phyloP scores from a whole-genome alignment of 768 basidiomycete genomes.

The Coprinellus aureogranulatus region DNA sequence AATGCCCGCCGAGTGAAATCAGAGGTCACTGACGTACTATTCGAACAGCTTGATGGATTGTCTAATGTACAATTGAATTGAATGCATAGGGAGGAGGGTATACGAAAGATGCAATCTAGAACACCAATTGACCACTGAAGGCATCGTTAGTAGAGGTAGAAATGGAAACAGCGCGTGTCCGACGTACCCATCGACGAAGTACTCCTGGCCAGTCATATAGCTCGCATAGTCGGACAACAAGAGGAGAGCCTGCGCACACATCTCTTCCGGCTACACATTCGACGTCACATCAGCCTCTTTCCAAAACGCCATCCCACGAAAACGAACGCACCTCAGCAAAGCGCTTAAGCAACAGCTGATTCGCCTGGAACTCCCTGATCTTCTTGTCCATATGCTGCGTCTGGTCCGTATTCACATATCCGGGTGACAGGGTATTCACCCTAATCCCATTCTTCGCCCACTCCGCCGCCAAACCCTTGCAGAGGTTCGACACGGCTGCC shows the following conservation, averaged over 20 bases:
- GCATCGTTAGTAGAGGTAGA: too few species aligned
- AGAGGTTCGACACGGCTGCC: constrained; percentile 57
- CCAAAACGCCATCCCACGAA: too few species aligned
- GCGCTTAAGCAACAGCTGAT: constrained; percentile 49
- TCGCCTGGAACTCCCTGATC: constrained; percentile 47
- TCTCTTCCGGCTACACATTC: constrained; percentile 56
- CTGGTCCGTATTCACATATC: constrained; percentile 63
- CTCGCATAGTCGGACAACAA: constrained; percentile 50
- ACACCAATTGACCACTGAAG: too few species aligned
- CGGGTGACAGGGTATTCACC: constrained; percentile 62
- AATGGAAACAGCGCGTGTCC: too few species aligned
- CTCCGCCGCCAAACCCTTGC: constrained; percentile 60
- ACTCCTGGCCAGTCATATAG: constrained; percentile 60
- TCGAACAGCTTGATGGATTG: too few species aligned
- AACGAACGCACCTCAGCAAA: constrained; percentile 55
- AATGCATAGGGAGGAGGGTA: too few species aligned
- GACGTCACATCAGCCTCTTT: too few species aligned
- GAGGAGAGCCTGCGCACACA: constrained; percentile 52
- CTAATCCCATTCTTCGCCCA: constrained; percentile 55
- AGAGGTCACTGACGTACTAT: too few species aligned
- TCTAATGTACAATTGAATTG: too few species aligned
- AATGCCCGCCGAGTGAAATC: too few species aligned
- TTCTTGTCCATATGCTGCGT: constrained; percentile 50
- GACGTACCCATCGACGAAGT: constrained; percentile 52
- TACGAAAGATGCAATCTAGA: too few species aligned